Evolutionary conservation across 768 basidiomycete genomes (phyloP).

Genomic region (Austroboletus eburneus): DNA sequence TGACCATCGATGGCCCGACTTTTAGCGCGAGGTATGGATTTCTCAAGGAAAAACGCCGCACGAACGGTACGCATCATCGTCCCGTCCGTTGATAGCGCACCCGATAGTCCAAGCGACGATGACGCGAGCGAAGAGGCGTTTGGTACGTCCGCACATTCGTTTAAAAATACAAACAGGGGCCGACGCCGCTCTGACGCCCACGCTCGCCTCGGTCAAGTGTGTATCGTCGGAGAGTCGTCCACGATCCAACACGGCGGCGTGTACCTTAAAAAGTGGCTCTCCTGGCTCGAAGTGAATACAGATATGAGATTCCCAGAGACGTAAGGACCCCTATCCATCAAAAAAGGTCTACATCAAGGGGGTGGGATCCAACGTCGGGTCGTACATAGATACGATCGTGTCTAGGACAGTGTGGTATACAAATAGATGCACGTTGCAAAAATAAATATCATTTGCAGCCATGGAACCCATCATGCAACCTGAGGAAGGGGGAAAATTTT

Average conservation of each 20-base stretch:
- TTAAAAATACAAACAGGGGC: no score
- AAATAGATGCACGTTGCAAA: not conserved
- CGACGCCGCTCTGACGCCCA: not conserved
- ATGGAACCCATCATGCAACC: not conserved
- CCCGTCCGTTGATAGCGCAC: no score
- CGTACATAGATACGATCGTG: not conserved
- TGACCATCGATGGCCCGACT: not conserved
- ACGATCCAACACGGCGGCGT: conserved; percentile 81
- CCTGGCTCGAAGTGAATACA: conserved; percentile 85
- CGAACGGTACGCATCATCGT: conserved; percentile 58
- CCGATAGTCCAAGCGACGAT: conserved; percentile 74
- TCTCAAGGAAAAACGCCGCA: conserved; percentile 82
- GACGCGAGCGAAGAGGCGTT: conserved; percentile 86
- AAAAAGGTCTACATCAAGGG: no score
- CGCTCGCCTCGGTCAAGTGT: conserved; percentile 44
- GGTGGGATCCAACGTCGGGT: not conserved
- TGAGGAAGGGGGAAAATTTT: not conserved
- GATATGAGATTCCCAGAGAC: conserved; percentile 84
- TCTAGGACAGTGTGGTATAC: not conserved
- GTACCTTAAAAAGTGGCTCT: conserved; percentile 87
- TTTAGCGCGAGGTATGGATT: conserved; percentile 88
- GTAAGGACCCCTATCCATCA: no score
- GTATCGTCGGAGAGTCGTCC: conserved; percentile 89
- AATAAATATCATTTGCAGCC: conserved; percentile 11
- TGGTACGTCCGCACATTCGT: conserved; percentile 50